phyloP scores from a whole-genome alignment of 2,329 filamentous ascomycete genomes.

The Ophiocordyceps camponoti-rufipedis region DNA sequence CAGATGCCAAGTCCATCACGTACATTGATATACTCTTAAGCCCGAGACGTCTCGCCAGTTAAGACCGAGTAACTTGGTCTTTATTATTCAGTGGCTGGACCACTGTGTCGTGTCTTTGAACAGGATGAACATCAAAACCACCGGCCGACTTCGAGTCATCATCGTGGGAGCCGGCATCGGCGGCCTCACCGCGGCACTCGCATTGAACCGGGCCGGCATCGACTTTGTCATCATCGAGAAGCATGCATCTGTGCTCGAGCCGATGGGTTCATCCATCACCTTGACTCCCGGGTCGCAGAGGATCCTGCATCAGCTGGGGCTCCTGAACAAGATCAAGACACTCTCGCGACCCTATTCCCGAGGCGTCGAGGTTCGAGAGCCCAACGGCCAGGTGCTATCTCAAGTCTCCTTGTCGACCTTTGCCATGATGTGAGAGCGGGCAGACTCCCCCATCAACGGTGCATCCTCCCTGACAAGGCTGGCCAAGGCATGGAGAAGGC shows the following conservation, averaged over 20 bases:
- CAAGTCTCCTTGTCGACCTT: not conserved
- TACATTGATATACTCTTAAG: no score
- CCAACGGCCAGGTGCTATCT: not conserved
- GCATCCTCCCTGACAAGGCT: not conserved
- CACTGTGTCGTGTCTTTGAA: no score
- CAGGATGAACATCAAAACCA: not conserved
- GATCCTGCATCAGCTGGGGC: constrained; percentile 11
- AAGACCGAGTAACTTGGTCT: no score
- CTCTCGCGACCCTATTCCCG: not conserved
- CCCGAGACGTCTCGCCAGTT: not conserved
- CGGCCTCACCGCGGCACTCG: constrained; percentile 10
- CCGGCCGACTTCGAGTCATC: not conserved
- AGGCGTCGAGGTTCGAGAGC: not conserved
- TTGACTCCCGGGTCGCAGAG: constrained; percentile 9
- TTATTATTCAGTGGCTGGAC: no score
- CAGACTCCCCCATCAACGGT: not conserved
- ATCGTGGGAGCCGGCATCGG: constrained; percentile 4
- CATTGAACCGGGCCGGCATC: constrained; percentile 11
- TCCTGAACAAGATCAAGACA: not conserved
- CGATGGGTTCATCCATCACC: constrained; percentile 7
- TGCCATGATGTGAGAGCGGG: not conserved
- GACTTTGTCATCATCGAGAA: constrained; percentile 11
- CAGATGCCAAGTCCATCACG: no score
- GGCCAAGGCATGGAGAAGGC: not conserved
- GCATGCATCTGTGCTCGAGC: constrained; percentile 4